A percentile compares a stretch with the other conserved stretches of the same genome.
Conservation (phyloP, 73 alveolate species). For the Paraurostyla sp. region DNA sequence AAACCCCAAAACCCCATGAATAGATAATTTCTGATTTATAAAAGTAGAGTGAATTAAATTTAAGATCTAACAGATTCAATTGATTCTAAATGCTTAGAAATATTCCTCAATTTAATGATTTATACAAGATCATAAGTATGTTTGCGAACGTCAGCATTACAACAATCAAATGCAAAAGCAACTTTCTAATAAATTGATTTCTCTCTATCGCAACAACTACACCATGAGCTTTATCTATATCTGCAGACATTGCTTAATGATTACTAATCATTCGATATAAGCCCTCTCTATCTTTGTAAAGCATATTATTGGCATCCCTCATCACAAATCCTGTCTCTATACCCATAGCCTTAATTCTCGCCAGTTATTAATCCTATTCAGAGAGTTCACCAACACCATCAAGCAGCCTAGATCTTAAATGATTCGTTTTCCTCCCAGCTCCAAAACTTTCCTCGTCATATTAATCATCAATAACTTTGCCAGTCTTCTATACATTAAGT, state of each 20-base stretch:
- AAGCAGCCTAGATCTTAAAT: not conserved
- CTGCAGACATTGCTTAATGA: not conserved
- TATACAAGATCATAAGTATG: not conserved
- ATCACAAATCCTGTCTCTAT: not conserved
- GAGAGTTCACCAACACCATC: not conserved
- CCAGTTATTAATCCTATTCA: not conserved
- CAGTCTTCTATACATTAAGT: not conserved
- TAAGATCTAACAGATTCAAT: too few species aligned
- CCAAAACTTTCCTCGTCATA: not conserved
- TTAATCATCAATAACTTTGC: not conserved
- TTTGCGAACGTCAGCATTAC: not conserved
- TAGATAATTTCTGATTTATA: too few species aligned
- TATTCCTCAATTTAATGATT: not conserved
- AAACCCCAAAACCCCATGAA: too few species aligned
- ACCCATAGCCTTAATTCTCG: not conserved
- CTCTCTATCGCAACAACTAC: slow-evolving; percentile 41
- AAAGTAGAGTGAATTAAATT: too few species aligned
- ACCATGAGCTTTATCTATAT: slow-evolving; percentile 44
- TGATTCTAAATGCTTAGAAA: too few species aligned
- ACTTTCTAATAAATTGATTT: not conserved
- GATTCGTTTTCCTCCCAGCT: not conserved
- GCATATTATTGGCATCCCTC: slow-evolving; percentile 2
- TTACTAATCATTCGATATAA: not conserved
- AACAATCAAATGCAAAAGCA: not conserved
- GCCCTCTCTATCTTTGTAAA: slow-evolving; percentile 24